Evolutionary conservation across 2,329 filamentous ascomycete genomes (phyloP).

Genomic region (Neurospora sp.): DNA sequence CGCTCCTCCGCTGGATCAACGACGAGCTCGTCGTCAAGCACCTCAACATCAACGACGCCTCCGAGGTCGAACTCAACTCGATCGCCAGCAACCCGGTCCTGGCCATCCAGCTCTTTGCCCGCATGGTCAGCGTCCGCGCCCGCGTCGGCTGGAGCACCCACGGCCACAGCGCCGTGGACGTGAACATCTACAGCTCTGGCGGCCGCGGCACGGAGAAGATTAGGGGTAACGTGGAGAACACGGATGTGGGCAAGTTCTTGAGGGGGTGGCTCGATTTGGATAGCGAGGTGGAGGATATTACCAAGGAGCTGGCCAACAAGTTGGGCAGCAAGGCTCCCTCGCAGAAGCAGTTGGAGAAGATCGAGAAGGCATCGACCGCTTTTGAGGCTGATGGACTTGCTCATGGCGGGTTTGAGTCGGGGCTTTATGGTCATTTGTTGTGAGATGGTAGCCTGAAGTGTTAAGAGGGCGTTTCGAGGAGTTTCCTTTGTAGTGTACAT

Average conservation of each 20-base stretch:
- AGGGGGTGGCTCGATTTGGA: constrained; percentile 70
- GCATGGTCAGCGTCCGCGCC: constrained; percentile 78
- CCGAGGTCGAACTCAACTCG: constrained; percentile 56
- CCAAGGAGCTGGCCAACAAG: constrained; percentile 59
- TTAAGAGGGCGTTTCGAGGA: not conserved
- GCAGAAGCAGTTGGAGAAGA: not conserved
- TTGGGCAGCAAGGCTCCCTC: constrained; percentile 11
- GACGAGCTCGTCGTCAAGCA: constrained; percentile 55
- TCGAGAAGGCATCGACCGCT: not conserved
- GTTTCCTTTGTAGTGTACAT: not conserved
- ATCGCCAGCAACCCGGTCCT: constrained; percentile 49
- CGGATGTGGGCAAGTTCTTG: constrained; percentile 77
- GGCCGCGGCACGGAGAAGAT: constrained; percentile 55
- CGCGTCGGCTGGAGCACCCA: constrained; percentile 93
- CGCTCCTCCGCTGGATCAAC: constrained; percentile 53
- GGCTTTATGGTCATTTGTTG: not conserved
- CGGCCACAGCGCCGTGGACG: constrained; percentile 86
- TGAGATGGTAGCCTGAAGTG: not conserved
- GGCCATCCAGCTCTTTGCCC: constrained; percentile 55
- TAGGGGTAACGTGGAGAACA: constrained; percentile 88
- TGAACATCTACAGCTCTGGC: constrained; percentile 85
- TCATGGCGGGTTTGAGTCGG: not conserved
- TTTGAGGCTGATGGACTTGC: not conserved
- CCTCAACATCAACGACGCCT: constrained; percentile 68
- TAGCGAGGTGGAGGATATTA: constrained; percentile 55